Evolutionary conservation across 2,329 filamentous ascomycete genomes (phyloP).

Genomic region (Huntiella bhutanensis): DNA sequence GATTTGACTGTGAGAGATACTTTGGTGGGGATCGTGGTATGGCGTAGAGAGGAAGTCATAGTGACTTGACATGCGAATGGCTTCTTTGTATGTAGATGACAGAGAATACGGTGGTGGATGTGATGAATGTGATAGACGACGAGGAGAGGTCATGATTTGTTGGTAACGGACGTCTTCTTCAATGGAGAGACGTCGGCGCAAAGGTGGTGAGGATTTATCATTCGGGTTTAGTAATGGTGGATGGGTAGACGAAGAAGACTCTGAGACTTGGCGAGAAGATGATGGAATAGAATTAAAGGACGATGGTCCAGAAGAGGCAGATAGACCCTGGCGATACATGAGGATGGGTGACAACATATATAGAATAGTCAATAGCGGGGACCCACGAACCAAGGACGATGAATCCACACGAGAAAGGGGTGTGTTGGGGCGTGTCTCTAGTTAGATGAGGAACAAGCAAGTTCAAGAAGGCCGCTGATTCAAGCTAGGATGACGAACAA

Average conservation of each 20-base stretch:
- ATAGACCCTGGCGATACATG: slow-evolving; percentile 5
- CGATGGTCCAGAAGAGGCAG: neutral
- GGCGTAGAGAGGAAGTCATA: slow-evolving; percentile 5
- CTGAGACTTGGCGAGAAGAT: neutral
- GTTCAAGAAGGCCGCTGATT: neutral
- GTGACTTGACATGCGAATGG: neutral
- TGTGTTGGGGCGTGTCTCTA: slow-evolving; percentile 5
- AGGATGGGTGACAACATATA: slow-evolving; percentile 5
- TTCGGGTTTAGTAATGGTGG: slow-evolving; percentile 1
- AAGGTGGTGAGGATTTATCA: slow-evolving; percentile 15
- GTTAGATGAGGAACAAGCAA: neutral
- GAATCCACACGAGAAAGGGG: too few relatives aligned
- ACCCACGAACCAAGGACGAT: too few relatives aligned
- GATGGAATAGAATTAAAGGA: neutral
- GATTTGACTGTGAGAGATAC: neutral
- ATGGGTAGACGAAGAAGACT: neutral
- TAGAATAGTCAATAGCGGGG: neutral
- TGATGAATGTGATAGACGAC: slow-evolving; percentile 25
- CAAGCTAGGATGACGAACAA: neutral
- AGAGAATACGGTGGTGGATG: slow-evolving; percentile 21
- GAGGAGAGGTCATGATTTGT: slow-evolving; percentile 27
- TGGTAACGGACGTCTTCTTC: slow-evolving; percentile 36
- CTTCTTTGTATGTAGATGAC: neutral
- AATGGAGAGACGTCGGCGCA: slow-evolving; percentile 31
- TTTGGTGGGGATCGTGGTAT: slow-evolving; percentile 5